phyloP scores from a whole-genome alignment of 345 rosid species.

The Citrus maxima region DNA sequence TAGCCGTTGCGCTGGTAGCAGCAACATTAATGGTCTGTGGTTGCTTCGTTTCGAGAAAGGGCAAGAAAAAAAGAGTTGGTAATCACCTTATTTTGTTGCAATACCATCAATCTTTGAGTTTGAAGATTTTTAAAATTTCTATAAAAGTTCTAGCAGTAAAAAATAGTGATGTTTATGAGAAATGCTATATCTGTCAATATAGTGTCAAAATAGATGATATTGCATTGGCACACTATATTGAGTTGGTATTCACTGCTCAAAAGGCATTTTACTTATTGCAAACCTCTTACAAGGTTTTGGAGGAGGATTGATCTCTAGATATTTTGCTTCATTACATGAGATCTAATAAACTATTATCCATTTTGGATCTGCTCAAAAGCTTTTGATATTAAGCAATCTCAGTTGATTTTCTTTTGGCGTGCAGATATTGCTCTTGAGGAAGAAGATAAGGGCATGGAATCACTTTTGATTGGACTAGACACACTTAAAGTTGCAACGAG shows the following conservation, averaged over 20 bases:
- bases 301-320: neutral
- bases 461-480: constrained; percentile 28
- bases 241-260: neutral
- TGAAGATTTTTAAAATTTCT: neutral
- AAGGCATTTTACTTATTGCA: neutral
- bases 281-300: neutral
- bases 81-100: neutral
- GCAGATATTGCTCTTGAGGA: constrained; percentile 16
- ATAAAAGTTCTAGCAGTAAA: neutral
- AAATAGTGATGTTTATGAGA: neutral
- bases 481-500: constrained; percentile 32
- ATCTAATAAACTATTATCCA: neutral
- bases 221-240: neutral
- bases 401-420: neutral
- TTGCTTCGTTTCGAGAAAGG: constrained; percentile 25
- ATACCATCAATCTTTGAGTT: neutral
- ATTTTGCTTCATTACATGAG: neutral
- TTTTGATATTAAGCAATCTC: neutral
- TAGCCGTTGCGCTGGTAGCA: constrained; percentile 7
- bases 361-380: neutral
- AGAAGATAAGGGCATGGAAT: constrained; percentile 14
- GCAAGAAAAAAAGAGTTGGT: constrained; percentile 16
- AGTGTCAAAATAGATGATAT: neutral
- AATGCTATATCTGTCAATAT: too few relatives aligned
- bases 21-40: constrained; percentile 1